Conservation (phyloP, 441 rosid species). For the Gossypium schwendimanii region DNA sequence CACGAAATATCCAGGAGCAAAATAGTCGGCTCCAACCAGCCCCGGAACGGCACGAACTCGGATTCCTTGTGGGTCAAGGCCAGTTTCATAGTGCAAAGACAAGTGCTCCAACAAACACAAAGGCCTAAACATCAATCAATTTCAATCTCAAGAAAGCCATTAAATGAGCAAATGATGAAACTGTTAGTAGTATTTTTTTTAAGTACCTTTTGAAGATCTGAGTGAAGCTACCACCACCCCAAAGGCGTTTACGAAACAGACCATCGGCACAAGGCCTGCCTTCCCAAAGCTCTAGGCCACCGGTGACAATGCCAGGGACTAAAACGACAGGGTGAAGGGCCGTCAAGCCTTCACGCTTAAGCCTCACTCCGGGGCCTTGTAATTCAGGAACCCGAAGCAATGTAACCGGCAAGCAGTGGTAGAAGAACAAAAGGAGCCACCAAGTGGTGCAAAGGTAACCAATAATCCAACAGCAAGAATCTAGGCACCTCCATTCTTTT, state of each 20-base stretch:
- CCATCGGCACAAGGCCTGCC: conserved; percentile 63
- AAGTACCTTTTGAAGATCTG: conserved; percentile 50
- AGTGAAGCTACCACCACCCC: conserved; percentile 63
- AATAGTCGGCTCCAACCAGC: conserved; percentile 49
- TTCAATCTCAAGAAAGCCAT: not conserved
- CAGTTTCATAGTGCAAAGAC: conserved; percentile 53
- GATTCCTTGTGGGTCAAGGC: conserved; percentile 61
- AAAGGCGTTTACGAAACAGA: conserved; percentile 54
- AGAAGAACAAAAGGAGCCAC: conserved; percentile 52
- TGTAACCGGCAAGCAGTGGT: conserved; percentile 38
- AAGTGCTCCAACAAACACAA: conserved; percentile 62
- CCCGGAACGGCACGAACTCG: conserved; percentile 52
- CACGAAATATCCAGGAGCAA: conserved; percentile 49
- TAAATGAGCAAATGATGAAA: not conserved
- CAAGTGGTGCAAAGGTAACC: conserved; percentile 49
- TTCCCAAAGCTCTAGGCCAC: conserved; percentile 68
- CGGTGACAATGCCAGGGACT: conserved; percentile 64
- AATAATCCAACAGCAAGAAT: conserved; percentile 44
- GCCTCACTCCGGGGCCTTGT: conserved; percentile 47
- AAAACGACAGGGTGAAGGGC: conserved; percentile 59
- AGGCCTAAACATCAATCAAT: conserved; percentile 32
- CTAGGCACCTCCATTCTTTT: conserved; percentile 35
- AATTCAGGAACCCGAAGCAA: conserved; percentile 43
- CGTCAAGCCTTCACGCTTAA: conserved; percentile 39
- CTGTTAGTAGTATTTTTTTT: not conserved